Conservation (phyloP, 306 rosid species). For the Alnus glutinosa region DNA sequence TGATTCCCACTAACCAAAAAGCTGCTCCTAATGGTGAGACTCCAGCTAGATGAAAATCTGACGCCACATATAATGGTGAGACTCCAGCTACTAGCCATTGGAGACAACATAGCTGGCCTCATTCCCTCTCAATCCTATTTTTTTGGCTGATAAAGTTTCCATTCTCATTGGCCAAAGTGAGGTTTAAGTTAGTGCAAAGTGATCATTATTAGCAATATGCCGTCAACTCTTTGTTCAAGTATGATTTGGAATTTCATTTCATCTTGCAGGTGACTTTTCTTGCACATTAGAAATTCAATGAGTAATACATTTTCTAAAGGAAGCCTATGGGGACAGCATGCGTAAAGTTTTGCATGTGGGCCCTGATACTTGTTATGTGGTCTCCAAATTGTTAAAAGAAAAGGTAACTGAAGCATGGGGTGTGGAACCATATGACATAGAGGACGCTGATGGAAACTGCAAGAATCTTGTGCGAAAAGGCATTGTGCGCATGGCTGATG, state of each 20-base stretch:
- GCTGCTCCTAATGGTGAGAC: background rate
- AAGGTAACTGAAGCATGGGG: slow-evolving; percentile 96
- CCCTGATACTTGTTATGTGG: slow-evolving; percentile 84
- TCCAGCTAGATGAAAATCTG: background rate
- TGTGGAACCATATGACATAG: slow-evolving; percentile 87
- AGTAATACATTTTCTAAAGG: slow-evolving; percentile 66
- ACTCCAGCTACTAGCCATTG: too few relatives aligned
- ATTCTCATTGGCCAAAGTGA: background rate
- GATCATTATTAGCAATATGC: background rate
- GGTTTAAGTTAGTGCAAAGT: background rate
- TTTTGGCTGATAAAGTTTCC: background rate
- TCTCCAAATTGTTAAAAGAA: slow-evolving; percentile 62
- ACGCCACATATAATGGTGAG: background rate
- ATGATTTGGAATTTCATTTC: slow-evolving; percentile 18
- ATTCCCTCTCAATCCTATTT: background rate
- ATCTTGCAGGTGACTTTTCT: slow-evolving; percentile 59
- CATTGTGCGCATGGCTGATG: slow-evolving; percentile 75
- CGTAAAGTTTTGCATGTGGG: slow-evolving; percentile 81
- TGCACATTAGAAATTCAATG: slow-evolving; percentile 73
- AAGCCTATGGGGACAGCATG: slow-evolving; percentile 73
- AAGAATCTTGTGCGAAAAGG: slow-evolving; percentile 75
- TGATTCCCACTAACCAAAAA: background rate
- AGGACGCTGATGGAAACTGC: slow-evolving; percentile 71
- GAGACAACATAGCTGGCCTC: too few relatives aligned
- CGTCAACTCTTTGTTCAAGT: background rate